Evolutionary conservation across 768 basidiomycete genomes (phyloP).

Genomic region (Tremella fuciformis): DNA sequence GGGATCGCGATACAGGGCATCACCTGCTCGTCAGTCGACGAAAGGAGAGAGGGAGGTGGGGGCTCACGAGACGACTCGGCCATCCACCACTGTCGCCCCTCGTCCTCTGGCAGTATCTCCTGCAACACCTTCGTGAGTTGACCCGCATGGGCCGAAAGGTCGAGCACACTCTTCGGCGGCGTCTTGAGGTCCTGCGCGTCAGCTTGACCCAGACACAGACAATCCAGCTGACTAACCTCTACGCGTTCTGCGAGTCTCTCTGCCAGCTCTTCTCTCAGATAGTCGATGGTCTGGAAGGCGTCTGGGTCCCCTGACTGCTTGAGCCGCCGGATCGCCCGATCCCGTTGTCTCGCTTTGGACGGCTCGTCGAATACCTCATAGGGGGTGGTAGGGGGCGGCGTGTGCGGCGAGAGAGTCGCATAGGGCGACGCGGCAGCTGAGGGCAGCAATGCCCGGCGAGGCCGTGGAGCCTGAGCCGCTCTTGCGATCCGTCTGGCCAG

Average conservation of each 20-base stretch:
- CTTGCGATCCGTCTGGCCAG: no score
- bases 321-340: conserved; percentile 63
- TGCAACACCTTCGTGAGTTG: conserved; percentile 78
- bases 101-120: conserved; percentile 56
- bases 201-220: not conserved
- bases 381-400: conserved; percentile 57
- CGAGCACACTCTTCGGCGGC: conserved; percentile 72
- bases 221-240: conserved; percentile 57
- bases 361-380: conserved; percentile 84
- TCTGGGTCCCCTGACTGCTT: conserved; percentile 51
- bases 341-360: conserved; percentile 72
- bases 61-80: conserved; percentile 77
- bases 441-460: not conserved
- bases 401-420: conserved; percentile 43
- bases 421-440: conserved; percentile 6
- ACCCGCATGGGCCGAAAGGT: conserved; percentile 86
- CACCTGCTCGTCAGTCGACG: conserved; percentile 32
- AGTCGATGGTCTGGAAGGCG: conserved; percentile 65
- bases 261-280: conserved; percentile 84
- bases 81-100: conserved; percentile 64
- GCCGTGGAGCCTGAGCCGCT: no score
- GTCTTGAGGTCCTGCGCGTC: conserved; percentile 78
- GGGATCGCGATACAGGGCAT: conserved; percentile 68
- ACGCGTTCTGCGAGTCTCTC: conserved; percentile 87
- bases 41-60: not conserved